phyloP scores from a whole-genome alignment of 2,329 filamentous ascomycete species.

The Atkinsonella hypoxylon region DNA sequence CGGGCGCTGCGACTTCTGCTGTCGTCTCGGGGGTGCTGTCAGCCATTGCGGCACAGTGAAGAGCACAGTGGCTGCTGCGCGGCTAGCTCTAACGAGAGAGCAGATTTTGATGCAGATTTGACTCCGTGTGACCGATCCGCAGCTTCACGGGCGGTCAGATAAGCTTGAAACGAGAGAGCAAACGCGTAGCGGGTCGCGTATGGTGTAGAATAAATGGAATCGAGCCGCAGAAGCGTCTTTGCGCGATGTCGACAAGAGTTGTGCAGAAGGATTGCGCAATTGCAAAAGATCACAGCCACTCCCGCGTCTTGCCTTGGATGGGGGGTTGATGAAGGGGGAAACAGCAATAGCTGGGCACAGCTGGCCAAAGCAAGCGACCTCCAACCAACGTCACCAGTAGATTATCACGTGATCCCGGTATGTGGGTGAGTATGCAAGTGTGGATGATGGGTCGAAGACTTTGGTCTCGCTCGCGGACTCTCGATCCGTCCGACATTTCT shows the following conservation, averaged over 20 bases:
- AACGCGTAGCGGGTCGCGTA: conserved; percentile 14
- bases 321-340: conserved; percentile 2
- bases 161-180: conserved; percentile 8
- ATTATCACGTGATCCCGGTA: conserved; percentile 20
- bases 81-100: not conserved
- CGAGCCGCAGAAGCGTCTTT: conserved; percentile 5
- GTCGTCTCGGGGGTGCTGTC: conserved; percentile 25
- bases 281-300: conserved; percentile 4
- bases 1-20: conserved; percentile 21
- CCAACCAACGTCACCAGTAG: conserved; percentile 21
- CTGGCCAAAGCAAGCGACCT: conserved; percentile 23
- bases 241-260: conserved; percentile 2
- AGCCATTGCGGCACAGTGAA: conserved; percentile 21
- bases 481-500: not conserved
- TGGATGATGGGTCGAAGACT: not conserved
- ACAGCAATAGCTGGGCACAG: conserved; percentile 9
- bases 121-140: not conserved
- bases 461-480: not conserved
- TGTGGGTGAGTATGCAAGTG: not conserved
- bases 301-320: conserved; percentile 7
- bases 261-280: conserved; percentile 6
- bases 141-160: not conserved
- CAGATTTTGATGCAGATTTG: conserved; percentile 2
- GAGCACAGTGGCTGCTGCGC: conserved; percentile 11
- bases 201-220: not conserved